phyloP scores from a whole-genome alignment of 768 basidiomycete genomes.

The Phlebiopsis gigantea region DNA sequence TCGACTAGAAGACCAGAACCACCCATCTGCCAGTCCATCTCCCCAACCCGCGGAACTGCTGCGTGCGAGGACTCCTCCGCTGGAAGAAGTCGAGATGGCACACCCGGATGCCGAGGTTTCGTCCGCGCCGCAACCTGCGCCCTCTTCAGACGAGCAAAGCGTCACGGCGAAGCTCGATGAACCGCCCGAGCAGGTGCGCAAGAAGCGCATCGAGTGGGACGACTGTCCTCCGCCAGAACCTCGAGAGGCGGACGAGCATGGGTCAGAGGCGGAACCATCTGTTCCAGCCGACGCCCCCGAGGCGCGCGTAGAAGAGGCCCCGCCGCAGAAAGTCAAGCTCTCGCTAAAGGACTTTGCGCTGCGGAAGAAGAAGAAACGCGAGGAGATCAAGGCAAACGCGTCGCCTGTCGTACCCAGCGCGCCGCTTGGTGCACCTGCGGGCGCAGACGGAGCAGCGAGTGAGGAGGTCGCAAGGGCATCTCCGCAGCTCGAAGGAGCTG shows the following conservation, averaged over 20 bases:
- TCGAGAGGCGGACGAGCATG: not conserved
- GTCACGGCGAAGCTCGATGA: too few relatives aligned
- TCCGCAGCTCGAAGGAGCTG: not conserved
- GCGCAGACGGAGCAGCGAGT: not conserved
- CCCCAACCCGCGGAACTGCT: too few relatives aligned
- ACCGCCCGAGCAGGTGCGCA: too few relatives aligned
- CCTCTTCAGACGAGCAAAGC: too few relatives aligned
- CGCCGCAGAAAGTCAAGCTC: slow-evolving; percentile 43
- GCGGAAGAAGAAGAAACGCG: slow-evolving; percentile 48
- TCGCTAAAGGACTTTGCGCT: slow-evolving; percentile 54
- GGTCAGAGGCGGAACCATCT: not conserved
- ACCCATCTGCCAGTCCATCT: too few relatives aligned
- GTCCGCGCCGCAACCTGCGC: too few relatives aligned
- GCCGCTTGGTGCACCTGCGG: not conserved
- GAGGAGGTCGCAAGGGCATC: too few relatives aligned
- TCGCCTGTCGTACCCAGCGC: slow-evolving; percentile 17
- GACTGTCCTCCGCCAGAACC: not conserved
- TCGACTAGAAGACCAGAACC: too few relatives aligned
- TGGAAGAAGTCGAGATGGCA: too few relatives aligned
- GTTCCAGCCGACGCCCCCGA: not conserved
- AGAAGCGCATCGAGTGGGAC: not conserved
- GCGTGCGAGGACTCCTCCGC: too few relatives aligned
- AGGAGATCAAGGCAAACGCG: slow-evolving; percentile 33
- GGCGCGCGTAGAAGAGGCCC: not conserved
- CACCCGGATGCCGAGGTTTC: too few relatives aligned